Evolutionary conservation across 2,329 filamentous ascomycete genomes (phyloP), one percentile per base, ranked within the genome.

Genomic region (Exophiala oligosperma): DNA sequence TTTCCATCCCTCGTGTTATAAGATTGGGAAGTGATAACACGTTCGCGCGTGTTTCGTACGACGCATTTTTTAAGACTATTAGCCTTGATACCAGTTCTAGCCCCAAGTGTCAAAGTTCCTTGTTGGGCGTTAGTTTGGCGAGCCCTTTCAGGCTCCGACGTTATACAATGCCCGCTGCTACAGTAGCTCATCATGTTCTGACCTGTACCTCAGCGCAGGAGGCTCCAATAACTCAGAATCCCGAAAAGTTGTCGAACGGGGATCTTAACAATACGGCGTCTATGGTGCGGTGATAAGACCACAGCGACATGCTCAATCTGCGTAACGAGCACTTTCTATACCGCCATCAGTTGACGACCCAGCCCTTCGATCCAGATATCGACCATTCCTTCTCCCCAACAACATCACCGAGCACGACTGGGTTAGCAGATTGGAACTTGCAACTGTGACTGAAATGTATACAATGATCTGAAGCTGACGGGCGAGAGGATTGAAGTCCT

Each of bases 401-500:
- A 67, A 72, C 11, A 53, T 72, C 2, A 64, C 71, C 8, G 57
- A 66, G 1, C 68, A 70, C 11, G 84, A 87, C 69, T 88, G 85
- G 85, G 71, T 87, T 23, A 72, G 75, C 0, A 60, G 74, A 38
- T 70, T 88, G 2, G 85, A 88, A 64, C 71, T 88, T 3, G 77
- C 74, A 37, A 83, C 80, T 0, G 78, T 70, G 1, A 65, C 81
- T 41, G 73, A 79, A 47, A 77, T 87, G 73, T 79, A 0, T 76
- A 81, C 44, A 68, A 74, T 3, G 71, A 85, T 29, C 55, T 85
- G 0, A 54, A 71, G 1, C 66, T 61, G 21, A 72, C 71, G 1
- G 70, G 72, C 1, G 64, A 75, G 1, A 71, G 81, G 50, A 56
- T 87, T 1, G 84, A 79, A 57, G 78, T 88, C 1, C 71, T 88